phyloP scores from a whole-genome alignment of 2,329 filamentous ascomycete genomes.

The Plectosphaerella cucumerina region DNA sequence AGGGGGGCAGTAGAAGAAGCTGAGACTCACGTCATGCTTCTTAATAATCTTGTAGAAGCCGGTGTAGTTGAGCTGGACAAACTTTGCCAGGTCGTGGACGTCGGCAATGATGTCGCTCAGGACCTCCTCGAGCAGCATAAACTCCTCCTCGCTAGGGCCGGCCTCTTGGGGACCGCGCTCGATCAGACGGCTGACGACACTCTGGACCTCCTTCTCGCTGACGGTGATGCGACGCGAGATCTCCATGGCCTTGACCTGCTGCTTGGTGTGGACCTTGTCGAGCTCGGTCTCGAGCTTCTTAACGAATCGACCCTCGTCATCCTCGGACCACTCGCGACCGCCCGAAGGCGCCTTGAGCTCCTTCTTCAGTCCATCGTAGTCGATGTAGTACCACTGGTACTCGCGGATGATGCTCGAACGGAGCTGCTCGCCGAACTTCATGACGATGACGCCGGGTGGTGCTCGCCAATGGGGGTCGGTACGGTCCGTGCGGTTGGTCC shows the following conservation, averaged over 20 bases:
- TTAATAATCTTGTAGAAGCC: conserved; percentile 99
- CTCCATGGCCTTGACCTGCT: conserved; percentile 95
- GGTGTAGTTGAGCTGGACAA: conserved; percentile 96
- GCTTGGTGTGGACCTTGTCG: conserved; percentile 96
- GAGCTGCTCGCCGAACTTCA: conserved; percentile 95
- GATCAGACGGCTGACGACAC: conserved; percentile 75
- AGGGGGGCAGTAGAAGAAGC: conserved; percentile 15
- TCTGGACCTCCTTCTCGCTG: conserved; percentile 83
- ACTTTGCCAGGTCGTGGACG: conserved; percentile 96
- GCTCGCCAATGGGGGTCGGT: conserved; percentile 26
- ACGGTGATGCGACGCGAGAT: conserved; percentile 86
- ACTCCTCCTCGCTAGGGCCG: conserved; percentile 81
- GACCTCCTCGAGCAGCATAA: conserved; percentile 88
- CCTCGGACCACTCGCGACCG: conserved; percentile 73
- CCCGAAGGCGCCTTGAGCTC: conserved; percentile 74
- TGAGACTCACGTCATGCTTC: conserved; percentile 80
- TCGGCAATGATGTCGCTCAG: conserved; percentile 97
- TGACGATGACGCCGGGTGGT: conserved; percentile 52
- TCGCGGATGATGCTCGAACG: conserved; percentile 94
- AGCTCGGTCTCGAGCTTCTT: conserved; percentile 83
- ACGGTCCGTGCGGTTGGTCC: conserved; percentile 22
- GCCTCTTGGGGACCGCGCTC: conserved; percentile 53
- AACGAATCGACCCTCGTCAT: conserved; percentile 88
- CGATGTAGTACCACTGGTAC: conserved; percentile 98
- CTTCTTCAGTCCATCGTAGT: conserved; percentile 89